phyloP scores from a whole-genome alignment of 2,329 filamentous ascomycete species.

The Plectosphaerella plurivora region DNA sequence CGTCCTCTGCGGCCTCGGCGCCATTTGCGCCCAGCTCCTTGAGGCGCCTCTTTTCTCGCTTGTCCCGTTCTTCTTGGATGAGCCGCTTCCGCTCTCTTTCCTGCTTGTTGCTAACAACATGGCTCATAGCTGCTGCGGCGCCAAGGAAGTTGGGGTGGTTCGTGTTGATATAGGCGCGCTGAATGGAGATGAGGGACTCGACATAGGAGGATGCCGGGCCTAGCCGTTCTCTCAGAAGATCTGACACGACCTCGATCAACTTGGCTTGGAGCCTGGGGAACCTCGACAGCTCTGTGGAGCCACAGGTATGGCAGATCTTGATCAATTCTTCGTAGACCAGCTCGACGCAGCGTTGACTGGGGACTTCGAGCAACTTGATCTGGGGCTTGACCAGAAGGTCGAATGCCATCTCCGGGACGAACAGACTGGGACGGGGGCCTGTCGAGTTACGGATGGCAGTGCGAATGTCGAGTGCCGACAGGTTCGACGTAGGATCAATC shows the following conservation, averaged over 20 bases:
- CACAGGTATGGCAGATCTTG: constrained; percentile 98
- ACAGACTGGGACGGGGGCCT: constrained; percentile 88
- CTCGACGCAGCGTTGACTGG: constrained; percentile 94
- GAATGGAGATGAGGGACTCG: constrained; percentile 94
- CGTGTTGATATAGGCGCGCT: constrained; percentile 98
- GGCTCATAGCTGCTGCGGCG: constrained; percentile 94
- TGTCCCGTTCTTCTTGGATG: constrained; percentile 78
- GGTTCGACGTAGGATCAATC: constrained; percentile 92
- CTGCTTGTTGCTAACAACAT: constrained; percentile 91
- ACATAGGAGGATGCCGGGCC: constrained; percentile 89
- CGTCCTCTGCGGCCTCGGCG: constrained; percentile 64
- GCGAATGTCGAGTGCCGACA: constrained; percentile 90
- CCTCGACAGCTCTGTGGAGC: constrained; percentile 85
- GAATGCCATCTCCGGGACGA: constrained; percentile 96
- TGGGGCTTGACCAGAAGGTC: constrained; percentile 97
- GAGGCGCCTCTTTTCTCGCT: constrained; percentile 74
- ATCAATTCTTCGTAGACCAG: constrained; percentile 98
- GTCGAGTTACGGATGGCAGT: constrained; percentile 98
- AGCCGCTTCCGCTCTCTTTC: constrained; percentile 83
- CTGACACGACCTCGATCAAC: constrained; percentile 96
- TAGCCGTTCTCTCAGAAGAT: constrained; percentile 85
- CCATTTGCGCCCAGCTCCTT: constrained; percentile 86
- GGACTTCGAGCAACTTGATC: constrained; percentile 93
- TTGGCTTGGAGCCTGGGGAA: constrained; percentile 94
- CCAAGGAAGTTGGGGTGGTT: constrained; percentile 99